A percentile compares a stretch with the other conserved stretches of the same genome.
Conservation (phyloP, 805 yeast species). For the Ogataea chonburiensis region DNA sequence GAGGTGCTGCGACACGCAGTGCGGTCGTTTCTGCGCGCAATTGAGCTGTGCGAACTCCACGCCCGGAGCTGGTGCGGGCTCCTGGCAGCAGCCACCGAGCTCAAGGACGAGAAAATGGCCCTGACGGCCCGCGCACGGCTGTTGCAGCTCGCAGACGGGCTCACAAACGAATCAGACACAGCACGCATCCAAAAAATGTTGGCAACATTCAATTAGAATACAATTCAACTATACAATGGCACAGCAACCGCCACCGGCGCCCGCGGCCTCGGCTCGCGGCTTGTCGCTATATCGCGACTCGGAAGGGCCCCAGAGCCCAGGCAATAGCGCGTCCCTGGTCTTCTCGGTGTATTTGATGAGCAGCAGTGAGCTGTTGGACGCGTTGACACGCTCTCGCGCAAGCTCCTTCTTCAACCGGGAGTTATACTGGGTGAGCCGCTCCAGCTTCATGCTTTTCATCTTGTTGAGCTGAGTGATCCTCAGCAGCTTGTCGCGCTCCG, state of each 20-base stretch:
- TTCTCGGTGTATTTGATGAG: constrained; percentile 43
- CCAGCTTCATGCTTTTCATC: constrained; percentile 49
- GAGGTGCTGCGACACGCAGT: constrained; percentile 25
- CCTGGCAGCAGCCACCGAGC: constrained; percentile 18
- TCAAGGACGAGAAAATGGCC: constrained; percentile 8
- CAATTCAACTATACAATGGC: constrained; percentile 28
- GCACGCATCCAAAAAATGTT: constrained; percentile 37
- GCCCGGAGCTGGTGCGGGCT: constrained; percentile 53
- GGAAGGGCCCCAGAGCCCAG: constrained; percentile 43
- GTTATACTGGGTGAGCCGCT: constrained; percentile 59
- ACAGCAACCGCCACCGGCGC: constrained; percentile 28
- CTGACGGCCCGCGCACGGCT: constrained; percentile 38
- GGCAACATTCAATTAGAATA: constrained; percentile 7
- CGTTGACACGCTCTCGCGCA: constrained; percentile 56
- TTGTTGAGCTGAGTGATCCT: constrained; percentile 43
- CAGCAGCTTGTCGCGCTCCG: constrained; percentile 19
- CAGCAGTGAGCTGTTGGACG: constrained; percentile 57
- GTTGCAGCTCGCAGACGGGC: constrained; percentile 33
- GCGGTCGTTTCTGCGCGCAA: constrained; percentile 61
- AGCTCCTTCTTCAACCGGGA: constrained; percentile 50
- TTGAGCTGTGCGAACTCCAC: constrained; percentile 72
- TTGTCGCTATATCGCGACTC: constrained; percentile 36
- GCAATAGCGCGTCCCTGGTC: constrained; percentile 48
- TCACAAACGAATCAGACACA: constrained; percentile 33
- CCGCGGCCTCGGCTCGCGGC: background rate